Evolutionary conservation across 2,329 filamentous ascomycete genomes (phyloP), one percentile per base, ranked within the genome.

Genomic region (Coniochaeta hoffmannii): DNA sequence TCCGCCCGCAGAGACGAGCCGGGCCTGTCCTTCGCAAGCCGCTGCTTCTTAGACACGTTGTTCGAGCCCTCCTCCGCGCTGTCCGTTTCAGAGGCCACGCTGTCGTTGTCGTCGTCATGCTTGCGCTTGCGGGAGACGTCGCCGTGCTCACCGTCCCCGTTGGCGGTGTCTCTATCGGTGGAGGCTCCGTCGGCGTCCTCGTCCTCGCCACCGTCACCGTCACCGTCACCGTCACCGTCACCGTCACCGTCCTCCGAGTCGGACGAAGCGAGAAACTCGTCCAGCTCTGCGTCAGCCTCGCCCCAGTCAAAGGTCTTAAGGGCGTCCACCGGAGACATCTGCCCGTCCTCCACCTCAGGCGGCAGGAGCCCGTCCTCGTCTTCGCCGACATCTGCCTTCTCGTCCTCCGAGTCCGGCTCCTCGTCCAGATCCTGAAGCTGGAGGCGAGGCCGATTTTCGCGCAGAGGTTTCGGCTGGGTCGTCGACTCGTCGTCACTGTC

Each of bases 201-300:
- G 0, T 67, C 68, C 0, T 71, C 75, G 1, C 73, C 75, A 12
- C n/a, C n/a, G n/a, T n/a, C n/a, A n/a, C n/a, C n/a, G n/a, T n/a
- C n/a, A n/a, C n/a, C n/a, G n/a, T n/a, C n/a, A n/a, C n/a, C n/a
- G n/a, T n/a, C n/a, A n/a, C n/a, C n/a, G n/a, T n/a, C n/a, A 38
- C 75, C 76, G 1, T 74, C 75, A 12, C 76, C 77, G 44, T 76
- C 76, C 1, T 79, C 79, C 2, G 73, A 77, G 26, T n/a, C n/a
- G n/a, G 77, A 80, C 6, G 74, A 73, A 10, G 79, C 80, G 61
- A 94, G 72, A 61, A 94, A 92, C 49, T 90, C 89, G 14, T 81
- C 82, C 10, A 95, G 73, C 64, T 95, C 90, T 57, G 88, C 85
- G 60, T 90, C 85, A 1, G 82, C 79, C 10, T 73, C 77, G 4